Evolutionary conservation across 2,329 filamentous ascomycete species (phyloP).

Genomic region (Meredithiella fracta): DNA sequence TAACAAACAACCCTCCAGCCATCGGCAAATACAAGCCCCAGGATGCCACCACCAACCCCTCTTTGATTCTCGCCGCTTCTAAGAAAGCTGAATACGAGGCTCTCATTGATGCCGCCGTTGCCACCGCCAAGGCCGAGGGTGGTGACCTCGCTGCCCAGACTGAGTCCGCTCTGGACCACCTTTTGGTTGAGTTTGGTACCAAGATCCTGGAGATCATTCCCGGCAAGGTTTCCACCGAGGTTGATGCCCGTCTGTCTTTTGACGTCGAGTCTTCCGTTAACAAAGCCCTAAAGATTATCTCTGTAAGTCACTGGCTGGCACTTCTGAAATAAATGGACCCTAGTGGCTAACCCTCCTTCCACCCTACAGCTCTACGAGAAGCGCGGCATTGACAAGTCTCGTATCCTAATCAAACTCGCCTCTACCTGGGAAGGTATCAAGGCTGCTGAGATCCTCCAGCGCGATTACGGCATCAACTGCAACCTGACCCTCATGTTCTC

Average conservation of each 20-base stretch:
- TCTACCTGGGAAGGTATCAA: slow-evolving; percentile 99
- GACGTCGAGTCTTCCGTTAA: slow-evolving; percentile 80
- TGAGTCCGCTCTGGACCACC: slow-evolving; percentile 76
- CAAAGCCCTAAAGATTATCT: slow-evolving; percentile 94
- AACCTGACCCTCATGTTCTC: slow-evolving; percentile 99
- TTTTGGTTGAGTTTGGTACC: slow-evolving; percentile 94
- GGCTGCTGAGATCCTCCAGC: slow-evolving; percentile 91
- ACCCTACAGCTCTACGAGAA: slow-evolving; percentile 71
- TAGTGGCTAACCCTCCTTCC: background rate
- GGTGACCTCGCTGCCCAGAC: slow-evolving; percentile 62
- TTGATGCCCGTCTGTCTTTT: slow-evolving; percentile 91
- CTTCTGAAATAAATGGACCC: background rate
- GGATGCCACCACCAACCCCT: slow-evolving; percentile 99
- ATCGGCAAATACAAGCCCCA: slow-evolving; percentile 99
- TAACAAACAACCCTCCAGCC: slow-evolving; percentile 36
- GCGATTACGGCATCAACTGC: slow-evolving; percentile 89
- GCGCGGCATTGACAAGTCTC: slow-evolving; percentile 80
- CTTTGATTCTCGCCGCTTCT: slow-evolving; percentile 90
- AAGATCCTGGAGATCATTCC: slow-evolving; percentile 95
- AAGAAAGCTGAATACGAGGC: slow-evolving; percentile 95
- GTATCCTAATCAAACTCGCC: slow-evolving; percentile 95
- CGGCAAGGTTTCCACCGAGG: slow-evolving; percentile 97
- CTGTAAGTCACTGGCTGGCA: slow-evolving; percentile 39
- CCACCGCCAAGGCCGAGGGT: slow-evolving; percentile 66
- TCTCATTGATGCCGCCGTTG: slow-evolving; percentile 72